phyloP scores from a whole-genome alignment of 108 stramenopile species.

The Cyclotella choctawhatcheeana region DNA sequence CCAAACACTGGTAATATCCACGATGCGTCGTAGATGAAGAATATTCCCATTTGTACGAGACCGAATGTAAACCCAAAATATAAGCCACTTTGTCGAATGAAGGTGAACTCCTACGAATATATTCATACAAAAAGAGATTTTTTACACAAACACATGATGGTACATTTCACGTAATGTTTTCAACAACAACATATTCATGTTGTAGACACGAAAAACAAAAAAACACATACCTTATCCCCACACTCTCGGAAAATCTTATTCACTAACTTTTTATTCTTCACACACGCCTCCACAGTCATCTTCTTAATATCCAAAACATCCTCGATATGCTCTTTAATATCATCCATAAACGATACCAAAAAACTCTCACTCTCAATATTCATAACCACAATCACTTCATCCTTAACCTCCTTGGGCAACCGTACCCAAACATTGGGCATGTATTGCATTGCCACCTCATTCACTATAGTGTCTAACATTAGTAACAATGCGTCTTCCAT shows the following conservation, averaged over 20 bases:
- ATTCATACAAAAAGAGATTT: neutral
- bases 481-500: slow-evolving; percentile 65
- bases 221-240: slow-evolving; percentile 69
- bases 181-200: no score
- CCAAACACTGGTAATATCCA: slow-evolving; percentile 93
- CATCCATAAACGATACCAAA: slow-evolving; percentile 77
- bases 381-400: slow-evolving; percentile 80
- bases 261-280: slow-evolving; percentile 85
- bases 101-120: slow-evolving; percentile 53
- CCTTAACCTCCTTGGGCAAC: slow-evolving; percentile 79
- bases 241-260: slow-evolving; percentile 93
- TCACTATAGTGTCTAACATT: slow-evolving; percentile 85
- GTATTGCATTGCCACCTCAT: slow-evolving; percentile 83
- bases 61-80: slow-evolving; percentile 92
- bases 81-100: slow-evolving; percentile 77
- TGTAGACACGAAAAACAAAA: neutral
- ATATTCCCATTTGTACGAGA: slow-evolving; percentile 79
- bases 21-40: slow-evolving; percentile 67
- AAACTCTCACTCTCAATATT: slow-evolving; percentile 73
- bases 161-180: no score
- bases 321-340: slow-evolving; percentile 81
- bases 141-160: no score
- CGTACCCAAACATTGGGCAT: slow-evolving; percentile 81
- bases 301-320: slow-evolving; percentile 90
- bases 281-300: slow-evolving; percentile 86